These are phyloP conservation scores for Mycena chlorophos DNA, from an alignment of 768 basidiomycete genomes.

Conservation along the genomic window DNA sequence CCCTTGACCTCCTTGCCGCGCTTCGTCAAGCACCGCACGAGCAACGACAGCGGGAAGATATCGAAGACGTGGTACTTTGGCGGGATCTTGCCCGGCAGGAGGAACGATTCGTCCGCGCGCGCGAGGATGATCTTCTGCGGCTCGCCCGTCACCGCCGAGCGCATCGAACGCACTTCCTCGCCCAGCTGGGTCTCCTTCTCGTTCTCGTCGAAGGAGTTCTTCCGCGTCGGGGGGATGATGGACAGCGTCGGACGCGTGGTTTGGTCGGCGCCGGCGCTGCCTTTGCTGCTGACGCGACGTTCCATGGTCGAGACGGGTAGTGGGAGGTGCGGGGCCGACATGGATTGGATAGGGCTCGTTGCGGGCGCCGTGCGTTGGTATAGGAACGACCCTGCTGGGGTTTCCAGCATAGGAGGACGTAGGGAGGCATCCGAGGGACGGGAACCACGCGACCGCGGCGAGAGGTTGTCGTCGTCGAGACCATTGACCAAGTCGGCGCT, in stretches of 20 bases:
- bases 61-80: constrained; percentile 63
- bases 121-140: constrained; percentile 38
- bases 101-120: constrained; percentile 43
- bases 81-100: constrained; percentile 57
- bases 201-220: constrained; percentile 5
- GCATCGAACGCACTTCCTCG: constrained; percentile 6
- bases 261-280: constrained; percentile 13
- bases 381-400: constrained; percentile 23
- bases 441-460: neutral
- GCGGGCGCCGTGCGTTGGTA: constrained; percentile 25
- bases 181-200: constrained; percentile 5
- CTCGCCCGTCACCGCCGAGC: constrained; percentile 10
- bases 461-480: constrained; percentile 1
- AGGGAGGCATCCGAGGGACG: constrained; percentile 10
- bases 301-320: constrained; percentile 27
- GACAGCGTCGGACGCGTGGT: constrained; percentile 24
- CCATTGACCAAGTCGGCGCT: constrained; percentile 28
- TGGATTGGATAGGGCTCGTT: constrained; percentile 1
- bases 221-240: constrained; percentile 24
- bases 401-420: constrained; percentile 2
- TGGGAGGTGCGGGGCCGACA: constrained; percentile 29
- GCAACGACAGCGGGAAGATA: constrained; percentile 67
- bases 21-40: constrained; percentile 47
- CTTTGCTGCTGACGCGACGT: constrained; percentile 6
- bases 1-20: constrained; percentile 54